Percentiles rank a stretch among this genome's conserved stretches.
Evolutionary conservation across 2,329 filamentous ascomycete genomes (phyloP).

Genomic region (Diplocarpon rosae): DNA sequence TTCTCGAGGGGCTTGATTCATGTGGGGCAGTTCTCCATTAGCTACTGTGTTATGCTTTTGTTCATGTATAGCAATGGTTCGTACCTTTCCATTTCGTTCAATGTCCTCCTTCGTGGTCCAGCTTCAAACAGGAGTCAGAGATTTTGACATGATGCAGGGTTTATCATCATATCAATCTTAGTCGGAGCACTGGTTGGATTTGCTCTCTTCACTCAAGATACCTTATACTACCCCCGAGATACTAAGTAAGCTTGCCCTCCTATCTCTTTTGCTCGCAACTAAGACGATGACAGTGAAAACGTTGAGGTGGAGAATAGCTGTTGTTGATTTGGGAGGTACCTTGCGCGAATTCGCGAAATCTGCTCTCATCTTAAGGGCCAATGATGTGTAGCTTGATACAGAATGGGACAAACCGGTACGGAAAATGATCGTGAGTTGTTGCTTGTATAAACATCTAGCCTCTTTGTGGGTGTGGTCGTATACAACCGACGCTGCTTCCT

Average conservation of each 20-base stretch:
- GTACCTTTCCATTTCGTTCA: neutral
- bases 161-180: conserved; percentile 18
- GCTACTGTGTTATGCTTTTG: conserved; percentile 11
- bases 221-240: conserved; percentile 2
- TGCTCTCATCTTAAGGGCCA: neutral
- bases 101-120: too few relatives aligned
- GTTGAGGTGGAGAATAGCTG: conserved; percentile 6
- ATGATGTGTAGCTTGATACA: neutral
- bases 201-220: conserved; percentile 18
- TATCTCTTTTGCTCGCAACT: neutral
- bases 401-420: neutral
- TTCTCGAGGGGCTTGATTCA: conserved; percentile 12
- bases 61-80: conserved; percentile 22
- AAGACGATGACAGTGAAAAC: neutral
- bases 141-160: conserved; percentile 7
- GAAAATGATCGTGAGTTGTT: neutral
- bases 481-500: neutral
- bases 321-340: neutral
- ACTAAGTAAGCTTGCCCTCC: conserved; percentile 1
- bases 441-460: neutral
- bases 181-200: conserved; percentile 16
- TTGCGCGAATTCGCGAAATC: neutral
- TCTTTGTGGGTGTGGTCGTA: neutral
- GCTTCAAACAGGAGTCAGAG: neutral
- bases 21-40: conserved; percentile 14